Evolutionary conservation across 2,329 filamentous ascomycete species (phyloP).

Genomic region (Metarhizium guizhouense): DNA sequence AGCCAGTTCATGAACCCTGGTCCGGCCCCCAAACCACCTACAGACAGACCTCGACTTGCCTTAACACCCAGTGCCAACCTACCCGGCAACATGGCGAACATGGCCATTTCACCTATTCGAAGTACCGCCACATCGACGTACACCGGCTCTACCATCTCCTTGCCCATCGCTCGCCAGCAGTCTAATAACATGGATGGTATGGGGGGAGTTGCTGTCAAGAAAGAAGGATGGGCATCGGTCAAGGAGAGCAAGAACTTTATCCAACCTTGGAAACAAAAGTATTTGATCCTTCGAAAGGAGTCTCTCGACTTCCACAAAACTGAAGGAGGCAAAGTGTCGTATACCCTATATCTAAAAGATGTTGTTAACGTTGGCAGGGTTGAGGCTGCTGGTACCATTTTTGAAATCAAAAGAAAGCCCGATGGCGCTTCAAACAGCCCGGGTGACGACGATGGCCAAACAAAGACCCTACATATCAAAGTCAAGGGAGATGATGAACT

Average conservation of each 20-base stretch:
- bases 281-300: conserved; percentile 84
- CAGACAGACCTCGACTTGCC: conserved; percentile 71
- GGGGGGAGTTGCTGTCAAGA: conserved; percentile 65
- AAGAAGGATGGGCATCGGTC: conserved; percentile 73
- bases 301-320: conserved; percentile 92
- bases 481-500: conserved; percentile 95
- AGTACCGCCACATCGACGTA: conserved; percentile 57
- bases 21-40: conserved; percentile 83
- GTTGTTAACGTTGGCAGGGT: conserved; percentile 86
- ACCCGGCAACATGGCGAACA: conserved; percentile 69
- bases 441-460: conserved; percentile 69
- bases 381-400: conserved; percentile 83
- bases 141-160: conserved; percentile 62
- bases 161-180: conserved; percentile 58
- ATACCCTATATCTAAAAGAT: conserved; percentile 76
- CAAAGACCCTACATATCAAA: conserved; percentile 79
- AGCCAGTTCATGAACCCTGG: conserved; percentile 92
- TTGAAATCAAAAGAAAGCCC: conserved; percentile 78
- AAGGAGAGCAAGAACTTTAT: conserved; percentile 89
- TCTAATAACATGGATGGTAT: conserved; percentile 52
- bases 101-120: conserved; percentile 65
- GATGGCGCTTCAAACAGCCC: conserved; percentile 62
- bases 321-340: conserved; percentile 78
- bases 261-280: conserved; percentile 82
- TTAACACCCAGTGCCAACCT: conserved; percentile 69